phyloP scores from a whole-genome alignment of 1,284 basidiomycete species.

The Sanghuangporus baumii region DNA sequence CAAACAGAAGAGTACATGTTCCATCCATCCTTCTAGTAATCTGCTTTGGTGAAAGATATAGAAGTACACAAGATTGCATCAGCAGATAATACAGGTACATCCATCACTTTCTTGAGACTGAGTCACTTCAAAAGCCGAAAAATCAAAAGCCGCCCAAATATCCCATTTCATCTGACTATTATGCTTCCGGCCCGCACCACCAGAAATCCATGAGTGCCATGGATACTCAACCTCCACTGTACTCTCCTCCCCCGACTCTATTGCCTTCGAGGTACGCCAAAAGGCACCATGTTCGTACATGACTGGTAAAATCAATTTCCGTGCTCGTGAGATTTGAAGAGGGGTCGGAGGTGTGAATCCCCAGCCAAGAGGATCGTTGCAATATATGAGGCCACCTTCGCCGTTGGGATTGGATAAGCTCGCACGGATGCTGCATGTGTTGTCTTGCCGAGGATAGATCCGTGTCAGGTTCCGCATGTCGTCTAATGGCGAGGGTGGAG shows the following conservation, averaged over 20 bases:
- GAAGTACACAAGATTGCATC: not conserved
- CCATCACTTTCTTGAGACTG: not conserved
- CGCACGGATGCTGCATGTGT: conserved; percentile 8
- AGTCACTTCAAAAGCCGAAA: conserved; percentile 4
- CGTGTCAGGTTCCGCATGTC: not conserved
- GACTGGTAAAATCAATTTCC: conserved; percentile 9
- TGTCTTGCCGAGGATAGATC: not conserved
- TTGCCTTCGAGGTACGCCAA: conserved; percentile 6
- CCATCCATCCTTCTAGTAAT: no score
- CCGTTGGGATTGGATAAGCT: conserved; percentile 14
- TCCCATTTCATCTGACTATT: conserved; percentile 3
- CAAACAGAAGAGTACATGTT: no score
- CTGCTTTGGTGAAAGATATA: not conserved
- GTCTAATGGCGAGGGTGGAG: not conserved
- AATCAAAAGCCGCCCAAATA: conserved; percentile 13
- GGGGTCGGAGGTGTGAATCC: not conserved
- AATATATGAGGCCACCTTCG: conserved; percentile 11
- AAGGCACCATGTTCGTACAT: conserved; percentile 14
- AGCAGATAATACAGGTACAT: not conserved
- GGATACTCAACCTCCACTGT: conserved; percentile 11
- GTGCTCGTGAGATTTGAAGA: conserved; percentile 7
- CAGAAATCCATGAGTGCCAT: conserved; percentile 15
- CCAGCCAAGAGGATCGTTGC: conserved; percentile 11
- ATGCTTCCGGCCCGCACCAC: not conserved
- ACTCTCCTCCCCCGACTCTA: not conserved